Conservation (phyloP, 2,329 filamentous ascomycete genomes). For the Venturia carpophila region DNA sequence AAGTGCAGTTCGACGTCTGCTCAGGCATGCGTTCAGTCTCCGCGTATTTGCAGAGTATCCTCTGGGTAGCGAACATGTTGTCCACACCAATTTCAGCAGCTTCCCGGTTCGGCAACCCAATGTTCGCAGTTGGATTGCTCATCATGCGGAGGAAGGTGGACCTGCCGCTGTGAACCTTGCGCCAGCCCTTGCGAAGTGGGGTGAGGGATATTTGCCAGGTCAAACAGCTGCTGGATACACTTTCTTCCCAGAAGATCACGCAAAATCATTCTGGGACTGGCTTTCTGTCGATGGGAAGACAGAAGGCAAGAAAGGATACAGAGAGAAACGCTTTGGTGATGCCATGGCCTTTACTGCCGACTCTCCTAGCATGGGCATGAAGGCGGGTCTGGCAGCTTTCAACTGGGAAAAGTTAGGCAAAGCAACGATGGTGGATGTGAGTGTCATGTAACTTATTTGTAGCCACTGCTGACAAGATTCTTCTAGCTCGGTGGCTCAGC, state of each 20-base stretch:
- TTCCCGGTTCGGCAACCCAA: neutral
- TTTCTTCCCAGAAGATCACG: slow-evolving; percentile 24
- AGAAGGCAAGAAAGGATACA: slow-evolving; percentile 27
- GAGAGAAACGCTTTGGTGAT: slow-evolving; percentile 27
- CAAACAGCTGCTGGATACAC: slow-evolving; percentile 27
- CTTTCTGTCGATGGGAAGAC: slow-evolving; percentile 29
- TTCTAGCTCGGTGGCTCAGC: slow-evolving; percentile 23
- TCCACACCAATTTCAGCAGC: slow-evolving; percentile 16
- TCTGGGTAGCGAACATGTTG: slow-evolving; percentile 4
- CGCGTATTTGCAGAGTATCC: slow-evolving; percentile 29
- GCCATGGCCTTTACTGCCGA: slow-evolving; percentile 31
- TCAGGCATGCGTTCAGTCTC: slow-evolving; percentile 30
- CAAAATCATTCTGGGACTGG: slow-evolving; percentile 25
- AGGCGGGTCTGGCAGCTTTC: slow-evolving; percentile 18
- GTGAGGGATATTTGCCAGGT: slow-evolving; percentile 21
- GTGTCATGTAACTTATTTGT: neutral
- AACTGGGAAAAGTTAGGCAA: slow-evolving; percentile 15
- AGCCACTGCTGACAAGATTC: neutral
- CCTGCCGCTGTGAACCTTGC: slow-evolving; percentile 12
- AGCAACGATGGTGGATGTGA: slow-evolving; percentile 19
- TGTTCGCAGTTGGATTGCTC: slow-evolving; percentile 15
- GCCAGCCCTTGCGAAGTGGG: neutral
- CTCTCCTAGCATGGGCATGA: slow-evolving; percentile 24
- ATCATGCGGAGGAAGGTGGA: slow-evolving; percentile 17
- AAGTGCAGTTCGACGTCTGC: slow-evolving; percentile 27